Percentiles rank a stretch among this genome's conserved stretches.
These are phyloP conservation scores for Hyaloscypha variabilis DNA, from an alignment of 495 filamentous ascomycete species.

Conservation along the genomic window DNA sequence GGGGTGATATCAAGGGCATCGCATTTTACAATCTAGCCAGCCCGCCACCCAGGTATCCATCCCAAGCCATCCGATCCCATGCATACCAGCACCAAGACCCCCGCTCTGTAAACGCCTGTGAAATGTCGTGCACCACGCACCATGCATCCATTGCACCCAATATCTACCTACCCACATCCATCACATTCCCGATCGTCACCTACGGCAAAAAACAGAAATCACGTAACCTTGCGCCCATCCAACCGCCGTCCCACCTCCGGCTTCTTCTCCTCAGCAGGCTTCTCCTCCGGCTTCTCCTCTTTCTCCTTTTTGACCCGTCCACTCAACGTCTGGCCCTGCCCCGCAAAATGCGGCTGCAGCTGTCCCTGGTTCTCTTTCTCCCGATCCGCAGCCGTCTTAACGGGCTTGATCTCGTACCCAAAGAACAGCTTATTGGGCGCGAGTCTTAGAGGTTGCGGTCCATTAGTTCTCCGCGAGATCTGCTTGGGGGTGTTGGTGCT, in stretches of 20 bases:
- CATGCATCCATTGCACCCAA: neutral
- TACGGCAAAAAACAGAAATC: too few relatives aligned
- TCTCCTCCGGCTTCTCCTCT: constrained; percentile 24
- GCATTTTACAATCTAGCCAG: neutral
- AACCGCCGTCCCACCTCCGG: constrained; percentile 23
- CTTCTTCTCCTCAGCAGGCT: constrained; percentile 32
- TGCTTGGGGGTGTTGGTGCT: constrained; percentile 57
- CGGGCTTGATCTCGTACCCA: constrained; percentile 87
- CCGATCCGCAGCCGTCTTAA: constrained; percentile 77
- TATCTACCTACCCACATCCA: neutral
- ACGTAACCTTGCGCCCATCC: constrained; percentile 24
- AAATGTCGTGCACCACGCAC: neutral
- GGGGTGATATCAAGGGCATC: neutral
- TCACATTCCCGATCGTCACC: too few relatives aligned
- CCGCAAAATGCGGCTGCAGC: constrained; percentile 76
- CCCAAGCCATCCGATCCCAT: neutral
- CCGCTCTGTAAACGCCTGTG: neutral
- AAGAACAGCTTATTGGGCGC: constrained; percentile 93
- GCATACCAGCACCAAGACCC: neutral
- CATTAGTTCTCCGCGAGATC: constrained; percentile 60
- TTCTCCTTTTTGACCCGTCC: constrained; percentile 59
- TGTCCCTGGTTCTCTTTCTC: constrained; percentile 62
- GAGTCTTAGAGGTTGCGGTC: constrained; percentile 84
- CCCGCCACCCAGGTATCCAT: neutral
- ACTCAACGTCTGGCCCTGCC: constrained; percentile 83